Conservation (phyloP, 441 rosid species). For the Erodium trifolium region DNA sequence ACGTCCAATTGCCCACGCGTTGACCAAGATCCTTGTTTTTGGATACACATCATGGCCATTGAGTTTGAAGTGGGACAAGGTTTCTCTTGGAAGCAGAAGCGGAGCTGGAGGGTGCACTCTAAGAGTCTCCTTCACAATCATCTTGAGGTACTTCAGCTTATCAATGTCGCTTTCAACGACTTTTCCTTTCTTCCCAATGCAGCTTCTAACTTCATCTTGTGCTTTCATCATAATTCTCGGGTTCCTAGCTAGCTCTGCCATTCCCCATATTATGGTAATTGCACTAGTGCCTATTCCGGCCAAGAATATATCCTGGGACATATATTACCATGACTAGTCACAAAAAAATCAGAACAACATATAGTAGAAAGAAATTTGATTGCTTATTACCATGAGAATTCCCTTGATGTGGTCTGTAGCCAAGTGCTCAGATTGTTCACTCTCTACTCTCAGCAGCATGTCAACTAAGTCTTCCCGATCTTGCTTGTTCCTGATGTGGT, state of each 20-base stretch:
- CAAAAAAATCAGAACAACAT: too few species aligned
- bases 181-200: constrained; percentile 22
- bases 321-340: neutral
- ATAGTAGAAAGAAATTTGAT: neutral
- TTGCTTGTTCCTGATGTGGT: constrained; percentile 31
- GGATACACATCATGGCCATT: constrained; percentile 6
- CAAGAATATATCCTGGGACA: constrained; percentile 33
- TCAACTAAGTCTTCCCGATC: constrained; percentile 41
- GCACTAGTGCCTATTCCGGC: constrained; percentile 39
- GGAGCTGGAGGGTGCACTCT: constrained; percentile 13
- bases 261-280: constrained; percentile 11
- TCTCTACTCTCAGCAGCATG: constrained; percentile 30
- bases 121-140: constrained; percentile 37
- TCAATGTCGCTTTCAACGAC: constrained; percentile 26
- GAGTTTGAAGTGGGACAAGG: constrained; percentile 30
- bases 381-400: constrained; percentile 32
- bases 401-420: constrained; percentile 29
- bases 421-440: constrained; percentile 24
- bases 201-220: constrained; percentile 34
- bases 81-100: constrained; percentile 40
- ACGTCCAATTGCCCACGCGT: constrained; percentile 2
- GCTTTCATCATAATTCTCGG: constrained; percentile 36
- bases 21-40: neutral
- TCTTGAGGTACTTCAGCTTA: constrained; percentile 32
- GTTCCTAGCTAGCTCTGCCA: constrained; percentile 26